These are phyloP conservation scores for Davidsoniella virescens DNA, from an alignment of 2,329 filamentous ascomycete species.

Conservation along the genomic window DNA sequence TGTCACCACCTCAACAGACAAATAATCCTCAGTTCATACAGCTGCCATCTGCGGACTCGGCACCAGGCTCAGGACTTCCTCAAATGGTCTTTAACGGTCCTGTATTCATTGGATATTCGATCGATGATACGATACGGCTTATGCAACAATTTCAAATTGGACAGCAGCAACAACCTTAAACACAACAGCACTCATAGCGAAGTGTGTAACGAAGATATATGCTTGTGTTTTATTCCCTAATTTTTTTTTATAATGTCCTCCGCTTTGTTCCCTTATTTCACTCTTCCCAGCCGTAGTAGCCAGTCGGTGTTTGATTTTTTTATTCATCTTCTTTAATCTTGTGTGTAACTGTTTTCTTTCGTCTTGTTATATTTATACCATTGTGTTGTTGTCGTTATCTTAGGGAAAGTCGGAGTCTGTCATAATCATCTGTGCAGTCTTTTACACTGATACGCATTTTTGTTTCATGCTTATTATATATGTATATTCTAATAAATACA, in stretches of 20 bases:
- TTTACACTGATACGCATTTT: not conserved
- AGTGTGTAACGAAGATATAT: not conserved
- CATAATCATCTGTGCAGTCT: not conserved
- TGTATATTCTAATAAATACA: too few relatives aligned
- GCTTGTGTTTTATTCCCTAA: not conserved
- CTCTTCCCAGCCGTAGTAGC: too few relatives aligned
- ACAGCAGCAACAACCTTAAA: not conserved
- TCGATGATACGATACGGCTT: slow-evolving; percentile 64
- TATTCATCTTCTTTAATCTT: slow-evolving; percentile 1
- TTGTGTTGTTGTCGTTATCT: not conserved
- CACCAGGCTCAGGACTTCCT: slow-evolving; percentile 21
- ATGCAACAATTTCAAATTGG: slow-evolving; percentile 41
- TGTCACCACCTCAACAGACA: not conserved
- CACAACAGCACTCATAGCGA: not conserved
- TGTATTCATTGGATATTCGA: slow-evolving; percentile 81
- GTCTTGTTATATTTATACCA: slow-evolving; percentile 7
- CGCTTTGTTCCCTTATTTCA: not conserved
- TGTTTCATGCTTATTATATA: not conserved
- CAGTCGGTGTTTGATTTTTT: not conserved
- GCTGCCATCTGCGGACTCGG: not conserved
- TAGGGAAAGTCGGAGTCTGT: too few relatives aligned
- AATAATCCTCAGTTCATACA: not conserved
- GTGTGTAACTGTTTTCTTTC: slow-evolving; percentile 8
- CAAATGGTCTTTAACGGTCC: slow-evolving; percentile 84
- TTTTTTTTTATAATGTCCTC: slow-evolving; percentile 9